phyloP scores from a whole-genome alignment of 2,329 filamentous ascomycete genomes.

The Colletotrichum paranaense region DNA sequence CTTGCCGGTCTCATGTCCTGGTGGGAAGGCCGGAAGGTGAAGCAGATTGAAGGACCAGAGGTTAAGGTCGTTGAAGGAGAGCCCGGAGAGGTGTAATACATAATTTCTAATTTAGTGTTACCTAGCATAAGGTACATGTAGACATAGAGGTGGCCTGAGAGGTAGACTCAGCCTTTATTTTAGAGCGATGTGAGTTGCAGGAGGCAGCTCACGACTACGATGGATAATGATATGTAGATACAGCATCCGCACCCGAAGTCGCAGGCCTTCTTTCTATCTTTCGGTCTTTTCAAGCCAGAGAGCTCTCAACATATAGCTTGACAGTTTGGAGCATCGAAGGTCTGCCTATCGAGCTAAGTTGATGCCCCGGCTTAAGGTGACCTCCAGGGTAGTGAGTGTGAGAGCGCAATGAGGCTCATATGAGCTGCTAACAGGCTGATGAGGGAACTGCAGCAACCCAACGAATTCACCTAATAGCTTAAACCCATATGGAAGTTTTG shows the following conservation, averaged over 20 bases:
- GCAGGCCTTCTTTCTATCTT: not conserved
- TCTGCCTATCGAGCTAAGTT: no score
- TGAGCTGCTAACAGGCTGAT: no score
- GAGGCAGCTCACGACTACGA: not conserved
- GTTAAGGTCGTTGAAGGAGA: slow-evolving; percentile 35
- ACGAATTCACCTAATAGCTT: accelerated
- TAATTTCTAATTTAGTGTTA: not conserved
- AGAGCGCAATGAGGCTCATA: no score
- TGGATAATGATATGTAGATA: not conserved
- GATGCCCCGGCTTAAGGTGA: no score
- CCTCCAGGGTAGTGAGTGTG: no score
- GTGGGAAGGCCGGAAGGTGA: slow-evolving; percentile 42
- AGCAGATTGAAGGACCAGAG: slow-evolving; percentile 40
- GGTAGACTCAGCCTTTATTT: not conserved
- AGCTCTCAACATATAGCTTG: not conserved
- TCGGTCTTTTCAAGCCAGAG: accelerated
- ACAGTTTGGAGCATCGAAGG: no score
- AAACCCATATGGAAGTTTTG: no score
- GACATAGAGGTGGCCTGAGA: not conserved
- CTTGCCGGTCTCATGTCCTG: slow-evolving; percentile 40
- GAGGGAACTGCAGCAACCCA: no score
- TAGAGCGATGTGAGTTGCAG: not conserved
- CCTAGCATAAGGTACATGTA: not conserved
- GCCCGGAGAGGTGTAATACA: not conserved
- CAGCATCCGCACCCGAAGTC: not conserved